These are phyloP conservation scores for Centrapalus pauciflorus DNA, from an alignment of 129 eudicot genomes.

Conservation along the genomic window DNA sequence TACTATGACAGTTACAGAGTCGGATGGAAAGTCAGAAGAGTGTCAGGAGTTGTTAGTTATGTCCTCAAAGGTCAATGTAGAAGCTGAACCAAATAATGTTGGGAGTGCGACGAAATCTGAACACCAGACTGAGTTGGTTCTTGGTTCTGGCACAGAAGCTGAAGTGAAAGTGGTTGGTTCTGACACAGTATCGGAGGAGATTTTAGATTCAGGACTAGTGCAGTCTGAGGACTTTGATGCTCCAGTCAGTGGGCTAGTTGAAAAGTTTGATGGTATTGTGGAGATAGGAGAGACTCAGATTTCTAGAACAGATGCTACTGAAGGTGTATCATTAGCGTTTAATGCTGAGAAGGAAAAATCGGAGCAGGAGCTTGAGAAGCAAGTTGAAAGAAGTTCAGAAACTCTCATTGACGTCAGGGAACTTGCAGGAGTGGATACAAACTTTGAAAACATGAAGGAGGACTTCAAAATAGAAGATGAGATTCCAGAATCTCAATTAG, in stretches of 20 bases:
- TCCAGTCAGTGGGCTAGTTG: conserved; percentile 21
- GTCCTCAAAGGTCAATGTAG: conserved; percentile 23
- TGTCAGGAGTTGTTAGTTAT: conserved; percentile 8
- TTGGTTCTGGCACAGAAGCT: conserved; percentile 8
- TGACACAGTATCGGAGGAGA: conserved; percentile 22
- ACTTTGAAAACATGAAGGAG: conserved; percentile 13
- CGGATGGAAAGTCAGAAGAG: conserved; percentile 15
- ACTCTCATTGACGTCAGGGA: conserved; percentile 1
- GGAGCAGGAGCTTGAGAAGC: conserved; percentile 21
- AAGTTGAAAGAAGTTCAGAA: conserved; percentile 18
- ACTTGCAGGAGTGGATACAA: not conserved
- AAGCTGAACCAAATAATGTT: conserved; percentile 19
- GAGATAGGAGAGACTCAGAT: conserved; percentile 24
- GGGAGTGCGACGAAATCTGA: conserved; percentile 18
- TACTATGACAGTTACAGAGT: not conserved
- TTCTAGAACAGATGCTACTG: conserved; percentile 25
- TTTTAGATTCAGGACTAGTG: conserved; percentile 10
- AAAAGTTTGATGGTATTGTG: conserved; percentile 19
- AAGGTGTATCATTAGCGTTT: conserved; percentile 4
- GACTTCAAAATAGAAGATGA: not conserved
- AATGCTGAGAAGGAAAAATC: conserved; percentile 20
- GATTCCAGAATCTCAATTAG: not conserved
- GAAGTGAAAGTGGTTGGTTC: conserved; percentile 10
- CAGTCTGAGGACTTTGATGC: conserved; percentile 16
- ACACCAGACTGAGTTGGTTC: conserved; percentile 15